Percentiles rank a stretch among this genome's conserved stretches.
Conservation (phyloP, 768 basidiomycete species). For the Baorangia bicolor region DNA sequence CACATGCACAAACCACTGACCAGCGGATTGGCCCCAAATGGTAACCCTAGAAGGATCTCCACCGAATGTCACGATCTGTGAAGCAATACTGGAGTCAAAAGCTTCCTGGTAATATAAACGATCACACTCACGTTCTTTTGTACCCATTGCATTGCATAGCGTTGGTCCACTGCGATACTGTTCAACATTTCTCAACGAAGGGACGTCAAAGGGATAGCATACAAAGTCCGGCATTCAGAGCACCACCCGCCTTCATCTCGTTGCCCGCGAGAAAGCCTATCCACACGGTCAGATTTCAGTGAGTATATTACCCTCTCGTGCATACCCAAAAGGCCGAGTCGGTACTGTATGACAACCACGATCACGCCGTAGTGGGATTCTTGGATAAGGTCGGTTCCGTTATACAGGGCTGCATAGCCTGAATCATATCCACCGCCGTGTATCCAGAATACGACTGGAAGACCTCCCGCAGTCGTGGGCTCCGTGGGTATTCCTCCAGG, state of each 20-base stretch:
- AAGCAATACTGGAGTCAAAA: not conserved
- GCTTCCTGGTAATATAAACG: not conserved
- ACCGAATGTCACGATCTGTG: not conserved
- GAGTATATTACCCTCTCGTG: not conserved
- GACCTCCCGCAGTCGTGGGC: constrained; percentile 22
- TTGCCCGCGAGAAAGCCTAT: not conserved
- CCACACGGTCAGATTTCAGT: not conserved
- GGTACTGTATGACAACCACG: constrained; percentile 8
- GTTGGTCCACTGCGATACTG: not conserved
- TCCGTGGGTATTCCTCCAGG: not conserved
- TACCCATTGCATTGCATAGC: not conserved
- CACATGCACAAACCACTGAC: not conserved
- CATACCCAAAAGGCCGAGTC: not conserved
- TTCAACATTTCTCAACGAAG: not conserved
- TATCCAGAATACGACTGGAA: not conserved
- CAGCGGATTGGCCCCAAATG: not conserved
- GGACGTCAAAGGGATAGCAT: not conserved
- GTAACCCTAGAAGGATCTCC: not conserved
- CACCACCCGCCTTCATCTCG: not conserved
- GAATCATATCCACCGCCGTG: constrained; percentile 11
- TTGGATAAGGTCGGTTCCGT: constrained; percentile 7
- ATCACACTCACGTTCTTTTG: not conserved
- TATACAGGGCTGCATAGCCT: constrained; percentile 17
- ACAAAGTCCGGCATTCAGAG: not conserved
- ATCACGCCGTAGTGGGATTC: constrained; percentile 23